phyloP scores from a whole-genome alignment of 192 early-diverging fungal genomes.

The Lobosporangium transversale region DNA sequence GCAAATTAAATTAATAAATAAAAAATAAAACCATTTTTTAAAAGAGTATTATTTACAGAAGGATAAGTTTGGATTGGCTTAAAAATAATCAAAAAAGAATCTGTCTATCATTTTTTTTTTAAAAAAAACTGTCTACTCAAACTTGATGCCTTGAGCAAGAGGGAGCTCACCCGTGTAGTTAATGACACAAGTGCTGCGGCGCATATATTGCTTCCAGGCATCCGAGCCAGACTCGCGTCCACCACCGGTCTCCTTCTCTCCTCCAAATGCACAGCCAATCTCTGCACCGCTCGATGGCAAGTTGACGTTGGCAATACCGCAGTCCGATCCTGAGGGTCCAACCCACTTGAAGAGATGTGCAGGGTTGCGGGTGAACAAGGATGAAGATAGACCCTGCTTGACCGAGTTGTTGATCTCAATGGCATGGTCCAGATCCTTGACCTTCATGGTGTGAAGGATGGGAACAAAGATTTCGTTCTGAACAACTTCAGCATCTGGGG shows the following conservation, averaged over 20 bases:
- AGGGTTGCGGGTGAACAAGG: slow-evolving; percentile 85
- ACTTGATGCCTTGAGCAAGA: slow-evolving; percentile 96
- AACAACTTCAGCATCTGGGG: slow-evolving; percentile 78
- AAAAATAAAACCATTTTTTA: not conserved
- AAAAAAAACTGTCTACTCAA: slow-evolving; percentile 58
- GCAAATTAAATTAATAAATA: too few relatives aligned
- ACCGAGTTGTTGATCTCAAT: slow-evolving; percentile 91
- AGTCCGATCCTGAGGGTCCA: slow-evolving; percentile 90
- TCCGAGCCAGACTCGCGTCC: slow-evolving; percentile 93
- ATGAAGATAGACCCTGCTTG: slow-evolving; percentile 85
- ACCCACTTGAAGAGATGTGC: slow-evolving; percentile 92
- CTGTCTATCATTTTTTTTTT: slow-evolving; percentile 5
- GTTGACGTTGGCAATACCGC: slow-evolving; percentile 94
- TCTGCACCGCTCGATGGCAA: slow-evolving; percentile 97
- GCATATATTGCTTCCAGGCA: slow-evolving; percentile 84
- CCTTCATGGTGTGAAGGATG: slow-evolving; percentile 87
- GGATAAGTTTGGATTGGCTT: not conserved
- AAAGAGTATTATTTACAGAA: not conserved
- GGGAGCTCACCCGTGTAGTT: slow-evolving; percentile 90
- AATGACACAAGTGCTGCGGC: slow-evolving; percentile 71
- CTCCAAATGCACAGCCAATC: slow-evolving; percentile 97
- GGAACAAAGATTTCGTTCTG: slow-evolving; percentile 97
- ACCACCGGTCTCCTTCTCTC: slow-evolving; percentile 97
- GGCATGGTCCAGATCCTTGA: slow-evolving; percentile 83
- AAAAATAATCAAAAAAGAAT: not conserved